Evolutionary conservation across 2,329 filamentous ascomycete genomes (phyloP).

Genomic region (Colletotrichum endophyticum): DNA sequence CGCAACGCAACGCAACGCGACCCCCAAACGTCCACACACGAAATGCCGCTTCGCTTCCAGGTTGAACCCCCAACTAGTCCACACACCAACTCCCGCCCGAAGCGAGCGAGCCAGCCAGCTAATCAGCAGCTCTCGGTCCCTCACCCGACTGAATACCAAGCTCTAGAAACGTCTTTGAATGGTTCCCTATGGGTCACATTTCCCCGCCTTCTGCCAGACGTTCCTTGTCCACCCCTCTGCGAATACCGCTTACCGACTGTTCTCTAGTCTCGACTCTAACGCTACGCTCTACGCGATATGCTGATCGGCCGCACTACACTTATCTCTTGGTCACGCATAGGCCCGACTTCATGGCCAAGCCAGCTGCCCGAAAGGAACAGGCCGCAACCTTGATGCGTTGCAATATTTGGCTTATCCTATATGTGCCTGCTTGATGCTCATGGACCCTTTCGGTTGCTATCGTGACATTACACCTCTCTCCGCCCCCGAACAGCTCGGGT

Average conservation of each 20-base stretch:
- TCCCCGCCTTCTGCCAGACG: conserved; percentile 2
- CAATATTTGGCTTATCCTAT: conserved; percentile 1
- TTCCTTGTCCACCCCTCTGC: not conserved
- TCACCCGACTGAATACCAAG: not conserved
- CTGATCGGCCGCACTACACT: not conserved
- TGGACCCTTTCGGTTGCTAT: not conserved
- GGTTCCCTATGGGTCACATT: not conserved
- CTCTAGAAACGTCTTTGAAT: not conserved
- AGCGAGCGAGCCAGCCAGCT: not conserved
- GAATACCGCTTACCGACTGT: not conserved
- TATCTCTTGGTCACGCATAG: conserved; percentile 1
- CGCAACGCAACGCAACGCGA: not conserved
- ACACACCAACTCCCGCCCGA: conserved; percentile 4
- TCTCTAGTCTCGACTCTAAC: not conserved
- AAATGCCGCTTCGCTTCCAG: conserved; percentile 5
- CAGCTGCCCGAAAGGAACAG: not conserved
- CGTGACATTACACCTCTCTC: not conserved
- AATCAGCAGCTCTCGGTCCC: not conserved
- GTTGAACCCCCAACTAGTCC: not conserved
- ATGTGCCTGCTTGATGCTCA: not conserved
- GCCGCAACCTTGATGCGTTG: conserved; percentile 4
- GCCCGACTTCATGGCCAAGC: not conserved
- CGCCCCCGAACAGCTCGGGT: not conserved
- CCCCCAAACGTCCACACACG: not conserved
- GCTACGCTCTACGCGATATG: conserved; percentile 2